Base-by-base conservation (phyloP, 768 basidiomycete genomes). In the Plicaturopsis crispa region DNA sequence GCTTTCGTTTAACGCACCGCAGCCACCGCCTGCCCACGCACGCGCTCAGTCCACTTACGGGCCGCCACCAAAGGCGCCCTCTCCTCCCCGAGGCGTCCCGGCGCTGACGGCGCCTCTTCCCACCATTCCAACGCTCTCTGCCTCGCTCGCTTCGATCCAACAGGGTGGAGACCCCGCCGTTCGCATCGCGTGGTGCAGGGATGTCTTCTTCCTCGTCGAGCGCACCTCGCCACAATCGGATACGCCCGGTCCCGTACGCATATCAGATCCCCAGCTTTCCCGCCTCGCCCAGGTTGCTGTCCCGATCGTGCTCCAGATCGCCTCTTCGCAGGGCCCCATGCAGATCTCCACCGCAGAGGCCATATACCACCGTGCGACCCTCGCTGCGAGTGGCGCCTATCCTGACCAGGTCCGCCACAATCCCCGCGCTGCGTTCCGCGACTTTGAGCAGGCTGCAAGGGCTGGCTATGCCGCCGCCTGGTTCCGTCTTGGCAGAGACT, bases 401-500 rank as follows among this genome's bases (percentile, higher is more conserved):
- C 84, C 87, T 0, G 70, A 76, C 8, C 66, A 73, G 43, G 49
- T 85, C 16, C 66, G 65, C 0, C 75, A 73, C 41, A 86, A 86
- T 51, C 82, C 84, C 2, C 71, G 87, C 4, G 52, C 69, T 5
- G 91, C 94, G 2, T 98, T 98, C 63, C 70, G 88, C 17, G 90
- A 92, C 52, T 96, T 86, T 50, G 93, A 97, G 54, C 63, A 67
- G 1, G 79, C 88, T 2, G 93, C 91, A 0, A 68, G 85, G 18
- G 75, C 70, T 1, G 92, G 93, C 0, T 84, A 78, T 46, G 62
- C 69, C 3, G 63, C 73, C n/a, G 88, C 88, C 0, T 97, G 94
- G 93, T 96, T 92, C 63, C 72, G 82, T 18, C 71, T 97, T 1
- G 94, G 89, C 0, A 65, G 90, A 13, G 93, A 94, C 44, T 96